These are phyloP conservation scores for Niveomyces coronatus DNA, from an alignment of 2,329 filamentous ascomycete genomes.

Conservation along the genomic window DNA sequence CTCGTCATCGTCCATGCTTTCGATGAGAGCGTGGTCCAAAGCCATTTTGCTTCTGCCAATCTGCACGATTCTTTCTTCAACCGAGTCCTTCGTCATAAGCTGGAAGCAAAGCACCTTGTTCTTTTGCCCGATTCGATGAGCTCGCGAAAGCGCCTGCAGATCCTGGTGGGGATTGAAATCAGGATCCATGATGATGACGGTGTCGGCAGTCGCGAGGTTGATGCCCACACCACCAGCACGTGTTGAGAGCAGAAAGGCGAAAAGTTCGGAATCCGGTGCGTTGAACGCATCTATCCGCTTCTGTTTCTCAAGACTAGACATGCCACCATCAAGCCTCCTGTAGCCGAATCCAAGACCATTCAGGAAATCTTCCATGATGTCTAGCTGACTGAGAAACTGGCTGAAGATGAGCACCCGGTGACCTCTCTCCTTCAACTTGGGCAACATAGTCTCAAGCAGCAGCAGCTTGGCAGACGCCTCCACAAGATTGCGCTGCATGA, in stretches of 20 bases:
- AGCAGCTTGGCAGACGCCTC: conserved; percentile 87
- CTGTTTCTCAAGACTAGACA: conserved; percentile 79
- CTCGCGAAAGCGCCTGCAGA: conserved; percentile 86
- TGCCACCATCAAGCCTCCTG: conserved; percentile 75
- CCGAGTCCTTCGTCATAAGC: conserved; percentile 77
- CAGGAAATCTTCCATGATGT: conserved; percentile 88
- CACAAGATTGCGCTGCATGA: conserved; percentile 70
- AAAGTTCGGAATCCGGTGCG: conserved; percentile 67
- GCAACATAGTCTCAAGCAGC: conserved; percentile 74
- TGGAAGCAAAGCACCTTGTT: conserved; percentile 95
- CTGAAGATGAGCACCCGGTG: conserved; percentile 93
- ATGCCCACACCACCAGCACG: conserved; percentile 94
- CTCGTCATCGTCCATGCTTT: conserved; percentile 79
- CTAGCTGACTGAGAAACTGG: conserved; percentile 82
- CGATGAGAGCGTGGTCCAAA: conserved; percentile 87
- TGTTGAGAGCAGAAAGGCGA: conserved; percentile 88
- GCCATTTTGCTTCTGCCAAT: conserved; percentile 94
- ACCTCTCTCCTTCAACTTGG: conserved; percentile 73
- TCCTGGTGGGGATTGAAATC: conserved; percentile 99
- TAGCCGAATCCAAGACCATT: conserved; percentile 62
- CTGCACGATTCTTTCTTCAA: conserved; percentile 93
- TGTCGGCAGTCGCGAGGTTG: conserved; percentile 93
- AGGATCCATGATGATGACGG: conserved; percentile 92
- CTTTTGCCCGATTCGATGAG: conserved; percentile 92
- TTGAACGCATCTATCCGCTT: conserved; percentile 93